Percentiles rank a stretch among this genome's conserved stretches.
Conservation (phyloP, 192 early-diverging fungal genomes). For the Dimargaris xerosporica region DNA sequence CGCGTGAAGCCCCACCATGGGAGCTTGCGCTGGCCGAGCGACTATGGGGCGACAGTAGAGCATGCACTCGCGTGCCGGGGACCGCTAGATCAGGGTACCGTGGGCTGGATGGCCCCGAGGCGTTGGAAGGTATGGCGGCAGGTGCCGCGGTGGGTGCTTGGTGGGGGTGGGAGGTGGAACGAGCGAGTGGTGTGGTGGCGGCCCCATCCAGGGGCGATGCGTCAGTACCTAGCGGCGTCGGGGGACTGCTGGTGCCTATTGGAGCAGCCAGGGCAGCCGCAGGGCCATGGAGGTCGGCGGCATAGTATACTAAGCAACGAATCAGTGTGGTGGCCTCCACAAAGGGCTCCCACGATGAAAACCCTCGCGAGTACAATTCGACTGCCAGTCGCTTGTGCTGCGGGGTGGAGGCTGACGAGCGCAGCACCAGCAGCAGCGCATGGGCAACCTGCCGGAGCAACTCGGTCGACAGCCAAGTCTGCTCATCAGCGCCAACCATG, state of each 20-base stretch:
- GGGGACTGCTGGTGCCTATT: too few relatives aligned
- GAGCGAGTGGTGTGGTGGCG: too few relatives aligned
- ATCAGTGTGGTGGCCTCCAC: not conserved
- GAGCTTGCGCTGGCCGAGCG: not conserved
- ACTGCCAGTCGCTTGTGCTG: not conserved
- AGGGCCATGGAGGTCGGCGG: not conserved
- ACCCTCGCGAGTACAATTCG: not conserved
- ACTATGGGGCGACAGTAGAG: not conserved
- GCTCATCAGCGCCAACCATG: not conserved
- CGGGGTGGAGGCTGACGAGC: not conserved
- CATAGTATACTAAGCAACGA: not conserved
- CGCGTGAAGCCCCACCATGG: not conserved
- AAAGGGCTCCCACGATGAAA: not conserved
- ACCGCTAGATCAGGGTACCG: not conserved
- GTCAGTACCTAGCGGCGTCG: too few relatives aligned
- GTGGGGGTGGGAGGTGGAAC: too few relatives aligned
- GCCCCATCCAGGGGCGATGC: too few relatives aligned
- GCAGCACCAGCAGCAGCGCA: not conserved
- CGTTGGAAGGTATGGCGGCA: not conserved
- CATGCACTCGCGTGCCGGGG: not conserved
- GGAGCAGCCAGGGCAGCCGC: too few relatives aligned
- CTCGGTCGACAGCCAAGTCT: not conserved
- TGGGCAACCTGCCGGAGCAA: conserved; percentile 1
- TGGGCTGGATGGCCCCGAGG: not conserved
- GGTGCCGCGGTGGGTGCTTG: too few relatives aligned